Evolutionary conservation across 2,329 filamentous ascomycete species (phyloP).

Genomic region (Metarhizium humberi): DNA sequence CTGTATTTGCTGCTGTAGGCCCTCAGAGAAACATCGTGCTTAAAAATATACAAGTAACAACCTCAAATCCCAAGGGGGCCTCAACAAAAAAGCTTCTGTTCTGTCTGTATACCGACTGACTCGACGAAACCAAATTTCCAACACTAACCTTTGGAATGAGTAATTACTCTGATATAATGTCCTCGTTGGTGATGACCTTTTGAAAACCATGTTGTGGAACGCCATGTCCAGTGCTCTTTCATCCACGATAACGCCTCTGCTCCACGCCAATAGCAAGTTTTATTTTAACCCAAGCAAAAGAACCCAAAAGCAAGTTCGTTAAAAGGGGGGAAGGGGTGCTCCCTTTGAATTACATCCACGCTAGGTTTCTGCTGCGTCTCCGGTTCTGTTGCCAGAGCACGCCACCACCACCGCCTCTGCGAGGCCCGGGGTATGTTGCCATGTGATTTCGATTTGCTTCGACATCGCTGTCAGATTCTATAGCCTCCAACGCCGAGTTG

Average conservation of each 20-base stretch:
- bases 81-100: neutral
- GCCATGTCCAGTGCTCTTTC: neutral
- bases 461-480: slow-evolving; percentile 20
- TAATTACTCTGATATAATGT: too few species aligned
- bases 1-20: neutral
- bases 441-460: slow-evolving; percentile 9
- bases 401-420: slow-evolving; percentile 24
- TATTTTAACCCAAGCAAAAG: neutral
- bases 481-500: slow-evolving; percentile 28
- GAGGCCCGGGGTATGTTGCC: slow-evolving; percentile 13
- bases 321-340: neutral
- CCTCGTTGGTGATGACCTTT: too few species aligned
- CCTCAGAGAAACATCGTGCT: neutral
- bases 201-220: too few species aligned
- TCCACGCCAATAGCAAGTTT: neutral
- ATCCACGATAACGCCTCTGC: slow-evolving; percentile 1
- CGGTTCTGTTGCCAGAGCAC: slow-evolving; percentile 48
- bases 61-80: neutral
- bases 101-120: neutral
- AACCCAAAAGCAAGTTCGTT: neutral
- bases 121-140: neutral
- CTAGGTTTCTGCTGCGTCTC: slow-evolving; percentile 35
- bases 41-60: neutral
- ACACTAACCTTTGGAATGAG: neutral
- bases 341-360: slow-evolving; percentile 30